Percentiles rank a stretch among this genome's conserved stretches.
phyloP scores from a whole-genome alignment of 352 stramenopile genomes.

The Globisporangium polare region DNA sequence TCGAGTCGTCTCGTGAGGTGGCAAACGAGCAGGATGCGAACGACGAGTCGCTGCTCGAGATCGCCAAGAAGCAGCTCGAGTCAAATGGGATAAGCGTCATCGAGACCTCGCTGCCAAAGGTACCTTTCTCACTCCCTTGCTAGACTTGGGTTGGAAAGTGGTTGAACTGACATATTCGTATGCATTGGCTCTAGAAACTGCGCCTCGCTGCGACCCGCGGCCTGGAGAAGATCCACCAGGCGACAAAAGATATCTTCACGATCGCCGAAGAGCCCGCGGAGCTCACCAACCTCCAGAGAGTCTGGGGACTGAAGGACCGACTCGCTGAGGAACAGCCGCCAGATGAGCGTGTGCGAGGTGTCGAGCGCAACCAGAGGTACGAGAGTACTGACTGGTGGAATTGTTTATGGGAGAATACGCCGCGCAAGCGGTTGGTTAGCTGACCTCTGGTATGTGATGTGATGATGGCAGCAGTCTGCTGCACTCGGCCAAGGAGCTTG shows the following conservation, averaged over 20 bases:
- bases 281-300: constrained; percentile 43
- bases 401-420: too few species aligned
- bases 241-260: constrained; percentile 27
- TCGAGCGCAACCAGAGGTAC: constrained; percentile 4
- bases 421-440: too few species aligned
- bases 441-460: background rate
- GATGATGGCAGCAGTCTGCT: constrained; percentile 26
- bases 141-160: background rate
- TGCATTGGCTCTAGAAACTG: constrained; percentile 34
- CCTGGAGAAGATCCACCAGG: constrained; percentile 41
- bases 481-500: constrained; percentile 32
- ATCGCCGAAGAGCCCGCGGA: constrained; percentile 37
- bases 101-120: constrained; percentile 37
- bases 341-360: background rate
- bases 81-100: constrained; percentile 40
- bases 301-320: constrained; percentile 38
- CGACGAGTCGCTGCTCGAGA: constrained; percentile 38
- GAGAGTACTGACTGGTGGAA: too few species aligned
- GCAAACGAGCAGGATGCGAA: constrained; percentile 11
- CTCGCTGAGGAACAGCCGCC: background rate
- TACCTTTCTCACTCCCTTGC: constrained; percentile 9
- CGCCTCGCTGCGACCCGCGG: constrained; percentile 26
- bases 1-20: constrained; percentile 25
- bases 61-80: constrained; percentile 56
- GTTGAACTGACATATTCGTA: background rate